A percentile compares a stretch with the other conserved stretches of the same genome.
phyloP scores from a whole-genome alignment of 1,284 basidiomycete species.

The Pyrrhoderma lamaoense region DNA sequence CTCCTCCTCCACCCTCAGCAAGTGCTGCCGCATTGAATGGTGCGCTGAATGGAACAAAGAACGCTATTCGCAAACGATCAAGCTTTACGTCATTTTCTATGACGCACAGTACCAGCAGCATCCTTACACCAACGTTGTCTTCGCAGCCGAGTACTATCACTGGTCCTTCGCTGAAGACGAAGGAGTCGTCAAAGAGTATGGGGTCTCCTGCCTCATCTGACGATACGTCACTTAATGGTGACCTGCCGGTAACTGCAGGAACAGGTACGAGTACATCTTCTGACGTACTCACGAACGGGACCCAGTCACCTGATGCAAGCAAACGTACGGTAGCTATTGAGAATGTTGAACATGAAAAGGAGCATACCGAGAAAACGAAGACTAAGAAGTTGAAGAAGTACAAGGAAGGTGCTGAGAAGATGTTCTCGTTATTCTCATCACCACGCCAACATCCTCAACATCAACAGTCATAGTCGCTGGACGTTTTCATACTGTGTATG shows the following conservation, averaged over 20 bases:
- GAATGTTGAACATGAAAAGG: conserved; percentile 13
- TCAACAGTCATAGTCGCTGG: neutral
- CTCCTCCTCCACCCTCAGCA: conserved; percentile 49
- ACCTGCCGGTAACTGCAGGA: neutral
- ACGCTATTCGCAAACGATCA: conserved; percentile 37
- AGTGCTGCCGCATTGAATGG: conserved; percentile 36
- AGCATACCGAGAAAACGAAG: conserved; percentile 20
- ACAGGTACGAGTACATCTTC: conserved; percentile 11
- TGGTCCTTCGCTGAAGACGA: conserved; percentile 68
- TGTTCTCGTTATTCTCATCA: conserved; percentile 25
- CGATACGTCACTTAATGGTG: conserved; percentile 46
- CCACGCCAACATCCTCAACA: conserved; percentile 12
- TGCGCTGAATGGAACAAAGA: conserved; percentile 28
- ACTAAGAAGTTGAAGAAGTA: conserved; percentile 25
- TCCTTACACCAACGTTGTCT: conserved; percentile 46
- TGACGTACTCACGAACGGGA: conserved; percentile 15
- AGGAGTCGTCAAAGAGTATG: conserved; percentile 66
- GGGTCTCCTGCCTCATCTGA: conserved; percentile 61
- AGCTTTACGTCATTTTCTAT: conserved; percentile 39
- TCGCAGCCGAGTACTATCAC: conserved; percentile 34
- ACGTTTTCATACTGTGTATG: neutral
- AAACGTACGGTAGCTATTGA: conserved; percentile 13
- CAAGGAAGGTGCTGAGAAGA: conserved; percentile 23
- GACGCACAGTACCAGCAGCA: conserved; percentile 26
- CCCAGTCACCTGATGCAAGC: conserved; percentile 7